Evolutionary conservation across 768 basidiomycete genomes (phyloP), one percentile per base, ranked within the genome.

Genomic region (Cantharellus anzutake): DNA sequence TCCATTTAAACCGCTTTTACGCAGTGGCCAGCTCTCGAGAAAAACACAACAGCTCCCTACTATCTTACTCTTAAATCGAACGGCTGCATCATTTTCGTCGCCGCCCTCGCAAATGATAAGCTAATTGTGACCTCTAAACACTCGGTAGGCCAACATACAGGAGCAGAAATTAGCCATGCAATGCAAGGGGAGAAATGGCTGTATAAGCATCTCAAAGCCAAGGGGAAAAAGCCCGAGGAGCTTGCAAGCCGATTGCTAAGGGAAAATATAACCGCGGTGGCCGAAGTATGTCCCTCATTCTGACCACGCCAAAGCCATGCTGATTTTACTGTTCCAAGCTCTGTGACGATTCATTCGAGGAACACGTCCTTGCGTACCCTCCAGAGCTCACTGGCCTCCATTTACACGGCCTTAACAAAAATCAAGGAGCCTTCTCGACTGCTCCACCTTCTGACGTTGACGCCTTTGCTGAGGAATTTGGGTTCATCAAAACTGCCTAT

Each of bases 301-400:
- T 52, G n/a, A 29, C 35, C 29, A 42, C 58, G 16, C 38, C 42
- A 11, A 20, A 48, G n/a, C 29, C 4, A 35, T 41, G 56, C 14
- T 56, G 37, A 35, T 38, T 57, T 41, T 29, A 29, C 35, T 42
- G 20, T 20, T 0, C n/a, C 0, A 65, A 97, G 93, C 82, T 99
- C 3, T 99, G 96, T 68, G 96, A 99, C 66, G 96, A 99, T 70
- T 79, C 78, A 0, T 98, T 98, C 69, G 94, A 99, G 66, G 94
- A 98, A 68, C 96, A 99, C 66, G 94, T 98, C 59, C 77, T 99
- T 0, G 73, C 80, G 0, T 94, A 91, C 67, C 73, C 88, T 0
- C 75, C 80, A 2, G 83, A 94, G 20, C 80, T 80, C 61, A 87
- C 90, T 0, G 94, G 93, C 2, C 79, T 97, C 0, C 90, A 97